These are phyloP conservation scores for Yamadazyma nakazawae DNA, from an alignment of 805 yeast genomes.

Conservation along the genomic window DNA sequence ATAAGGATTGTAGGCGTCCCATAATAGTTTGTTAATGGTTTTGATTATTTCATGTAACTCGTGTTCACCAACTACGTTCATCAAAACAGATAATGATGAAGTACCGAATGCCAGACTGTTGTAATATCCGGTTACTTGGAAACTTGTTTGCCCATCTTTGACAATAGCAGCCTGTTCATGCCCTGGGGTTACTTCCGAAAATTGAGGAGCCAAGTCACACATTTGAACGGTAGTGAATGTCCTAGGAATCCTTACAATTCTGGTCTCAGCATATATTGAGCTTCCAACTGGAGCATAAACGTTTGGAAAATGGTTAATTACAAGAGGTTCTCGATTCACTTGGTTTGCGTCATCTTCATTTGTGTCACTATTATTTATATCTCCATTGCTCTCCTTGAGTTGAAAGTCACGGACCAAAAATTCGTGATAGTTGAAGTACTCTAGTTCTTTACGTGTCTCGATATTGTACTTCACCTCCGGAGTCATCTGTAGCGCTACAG, in stretches of 20 bases:
- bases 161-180: slow-evolving; percentile 56
- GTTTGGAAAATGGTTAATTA: slow-evolving; percentile 68
- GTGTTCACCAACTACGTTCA: slow-evolving; percentile 20
- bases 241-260: slow-evolving; percentile 68
- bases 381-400: slow-evolving; percentile 1
- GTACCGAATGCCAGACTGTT: slow-evolving; percentile 48
- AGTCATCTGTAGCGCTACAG: background rate
- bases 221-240: slow-evolving; percentile 28
- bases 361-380: background rate
- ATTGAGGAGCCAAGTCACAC: slow-evolving; percentile 50
- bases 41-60: slow-evolving; percentile 44
- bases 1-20: slow-evolving; percentile 38
- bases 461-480: slow-evolving; percentile 4
- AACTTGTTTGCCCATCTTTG: slow-evolving; percentile 14
- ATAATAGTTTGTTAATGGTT: slow-evolving; percentile 41
- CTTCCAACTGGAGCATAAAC: slow-evolving; percentile 38
- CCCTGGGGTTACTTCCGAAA: slow-evolving; percentile 57
- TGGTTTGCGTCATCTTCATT: background rate
- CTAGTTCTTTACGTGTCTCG: slow-evolving; percentile 6
- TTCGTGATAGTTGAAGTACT: slow-evolving; percentile 70
- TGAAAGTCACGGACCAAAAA: slow-evolving; percentile 37
- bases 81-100: slow-evolving; percentile 48
- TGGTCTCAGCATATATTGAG: slow-evolving; percentile 30
- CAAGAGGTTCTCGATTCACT: slow-evolving; percentile 25
- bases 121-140: slow-evolving; percentile 36